Conservation (phyloP, 2,329 filamentous ascomycete species). For the Thermothelomyces thermophilus region DNA sequence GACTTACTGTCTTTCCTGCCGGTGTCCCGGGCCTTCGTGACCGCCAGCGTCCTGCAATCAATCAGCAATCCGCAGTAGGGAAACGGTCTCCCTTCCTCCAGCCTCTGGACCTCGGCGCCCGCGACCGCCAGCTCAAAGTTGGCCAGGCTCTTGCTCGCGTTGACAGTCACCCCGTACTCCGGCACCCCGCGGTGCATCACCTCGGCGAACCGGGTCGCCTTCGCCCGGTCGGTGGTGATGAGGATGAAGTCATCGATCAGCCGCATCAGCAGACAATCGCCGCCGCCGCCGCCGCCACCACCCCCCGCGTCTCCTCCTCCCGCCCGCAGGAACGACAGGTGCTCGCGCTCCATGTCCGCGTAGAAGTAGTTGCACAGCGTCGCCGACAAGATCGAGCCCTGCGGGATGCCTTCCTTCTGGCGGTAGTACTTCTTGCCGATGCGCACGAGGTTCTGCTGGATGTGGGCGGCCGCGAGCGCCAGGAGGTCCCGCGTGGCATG, state of each 20-base stretch:
- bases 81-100: conserved; percentile 47
- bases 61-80: conserved; percentile 85
- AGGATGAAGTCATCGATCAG: conserved; percentile 92
- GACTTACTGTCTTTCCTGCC: conserved; percentile 42
- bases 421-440: conserved; percentile 84
- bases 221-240: conserved; percentile 61
- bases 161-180: conserved; percentile 74
- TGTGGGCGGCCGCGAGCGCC: conserved; percentile 67
- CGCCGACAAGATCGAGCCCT: conserved; percentile 83
- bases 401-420: conserved; percentile 84
- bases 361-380: conserved; percentile 95
- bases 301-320: not conserved
- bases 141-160: conserved; percentile 68
- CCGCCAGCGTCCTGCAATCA: conserved; percentile 65
- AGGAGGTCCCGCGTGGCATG: conserved; percentile 56
- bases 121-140: conserved; percentile 68
- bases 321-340: conserved; percentile 48
- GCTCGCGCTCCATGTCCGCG: conserved; percentile 68
- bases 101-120: conserved; percentile 44
- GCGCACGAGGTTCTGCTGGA: conserved; percentile 79
- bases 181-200: conserved; percentile 74
- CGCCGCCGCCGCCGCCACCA: conserved; percentile 15
- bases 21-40: conserved; percentile 61
- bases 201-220: conserved; percentile 67
- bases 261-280: conserved; percentile 56